These are phyloP conservation scores for Agaricus blazei DNA, from an alignment of 768 basidiomycete species.

Conservation along the genomic window DNA sequence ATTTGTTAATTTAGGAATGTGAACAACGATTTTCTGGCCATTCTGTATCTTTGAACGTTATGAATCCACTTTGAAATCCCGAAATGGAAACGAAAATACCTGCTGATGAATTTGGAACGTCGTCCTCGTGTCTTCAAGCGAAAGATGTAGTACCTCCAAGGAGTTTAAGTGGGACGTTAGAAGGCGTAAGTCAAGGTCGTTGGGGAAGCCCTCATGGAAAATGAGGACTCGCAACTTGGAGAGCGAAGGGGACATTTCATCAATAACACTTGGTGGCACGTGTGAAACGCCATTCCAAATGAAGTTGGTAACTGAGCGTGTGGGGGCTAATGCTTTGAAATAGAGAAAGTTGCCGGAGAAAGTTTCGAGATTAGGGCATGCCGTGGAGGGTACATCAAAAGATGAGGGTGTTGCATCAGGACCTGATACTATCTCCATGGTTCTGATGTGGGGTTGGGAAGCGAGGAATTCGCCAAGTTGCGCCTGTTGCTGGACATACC, in stretches of 20 bases:
- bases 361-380: conserved; percentile 1
- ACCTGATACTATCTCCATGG: not conserved
- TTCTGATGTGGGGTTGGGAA: not conserved
- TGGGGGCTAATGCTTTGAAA: not conserved
- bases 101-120: conserved; percentile 1
- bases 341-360: conserved; percentile 1
- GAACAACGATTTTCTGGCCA: not conserved
- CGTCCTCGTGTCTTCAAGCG: conserved; percentile 5
- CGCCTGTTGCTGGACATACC: not conserved
- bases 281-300: not conserved
- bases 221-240: conserved; percentile 3
- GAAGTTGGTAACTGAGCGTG: not conserved
- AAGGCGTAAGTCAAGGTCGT: not conserved
- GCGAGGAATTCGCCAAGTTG: not conserved
- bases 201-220: conserved; percentile 4
- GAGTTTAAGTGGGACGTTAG: not conserved
- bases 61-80: not conserved
- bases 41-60: not conserved
- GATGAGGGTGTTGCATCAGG: not conserved
- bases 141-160: conserved; percentile 3
- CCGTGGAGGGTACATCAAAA: not conserved
- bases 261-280: not conserved
- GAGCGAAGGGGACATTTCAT: not conserved
- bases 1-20: not conserved
- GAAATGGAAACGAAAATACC: not conserved